A percentile compares a stretch with the other conserved stretches of the same genome.
Evolutionary conservation across 1,284 basidiomycete genomes (phyloP).

Genomic region (Cutaneotrichosporon curvatum): DNA sequence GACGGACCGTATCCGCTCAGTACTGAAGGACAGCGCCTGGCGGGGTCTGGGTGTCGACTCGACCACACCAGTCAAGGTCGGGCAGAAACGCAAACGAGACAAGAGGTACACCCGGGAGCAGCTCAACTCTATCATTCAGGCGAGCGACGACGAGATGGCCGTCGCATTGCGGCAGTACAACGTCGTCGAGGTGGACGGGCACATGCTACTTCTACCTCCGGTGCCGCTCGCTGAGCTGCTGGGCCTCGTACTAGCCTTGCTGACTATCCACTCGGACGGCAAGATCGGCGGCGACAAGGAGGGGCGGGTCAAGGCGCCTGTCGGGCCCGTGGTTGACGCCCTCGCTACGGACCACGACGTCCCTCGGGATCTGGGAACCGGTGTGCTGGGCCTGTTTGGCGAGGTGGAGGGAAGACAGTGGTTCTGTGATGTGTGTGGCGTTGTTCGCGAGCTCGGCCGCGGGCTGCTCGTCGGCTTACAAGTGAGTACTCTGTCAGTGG

Average conservation of each 20-base stretch:
- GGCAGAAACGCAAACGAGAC: constrained; percentile 16
- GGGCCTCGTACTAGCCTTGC: constrained; percentile 61
- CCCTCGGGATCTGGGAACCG: constrained; percentile 54
- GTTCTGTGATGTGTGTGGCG: constrained; percentile 22
- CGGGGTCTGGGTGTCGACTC: constrained; percentile 46
- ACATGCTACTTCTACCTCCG: constrained; percentile 52
- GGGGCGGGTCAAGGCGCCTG: background rate
- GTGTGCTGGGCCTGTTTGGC: constrained; percentile 76
- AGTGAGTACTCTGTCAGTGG: constrained; percentile 46
- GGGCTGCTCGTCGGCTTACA: constrained; percentile 60
- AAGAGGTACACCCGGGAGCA: constrained; percentile 55
- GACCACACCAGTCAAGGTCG: constrained; percentile 3
- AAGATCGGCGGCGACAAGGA: background rate
- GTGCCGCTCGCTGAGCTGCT: constrained; percentile 62
- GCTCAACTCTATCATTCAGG: constrained; percentile 61
- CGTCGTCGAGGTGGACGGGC: constrained; percentile 60
- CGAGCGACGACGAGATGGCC: constrained; percentile 66
- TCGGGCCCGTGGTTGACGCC: constrained; percentile 47
- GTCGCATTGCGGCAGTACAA: constrained; percentile 58
- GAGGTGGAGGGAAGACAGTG: constrained; percentile 39
- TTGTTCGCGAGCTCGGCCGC: constrained; percentile 46
- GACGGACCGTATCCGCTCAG: constrained; percentile 57
- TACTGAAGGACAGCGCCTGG: constrained; percentile 63
- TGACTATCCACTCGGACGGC: constrained; percentile 39
- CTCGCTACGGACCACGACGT: constrained; percentile 70